These are phyloP conservation scores for Phlegmacium glaucopus DNA, from an alignment of 768 basidiomycete species.

Conservation along the genomic window DNA sequence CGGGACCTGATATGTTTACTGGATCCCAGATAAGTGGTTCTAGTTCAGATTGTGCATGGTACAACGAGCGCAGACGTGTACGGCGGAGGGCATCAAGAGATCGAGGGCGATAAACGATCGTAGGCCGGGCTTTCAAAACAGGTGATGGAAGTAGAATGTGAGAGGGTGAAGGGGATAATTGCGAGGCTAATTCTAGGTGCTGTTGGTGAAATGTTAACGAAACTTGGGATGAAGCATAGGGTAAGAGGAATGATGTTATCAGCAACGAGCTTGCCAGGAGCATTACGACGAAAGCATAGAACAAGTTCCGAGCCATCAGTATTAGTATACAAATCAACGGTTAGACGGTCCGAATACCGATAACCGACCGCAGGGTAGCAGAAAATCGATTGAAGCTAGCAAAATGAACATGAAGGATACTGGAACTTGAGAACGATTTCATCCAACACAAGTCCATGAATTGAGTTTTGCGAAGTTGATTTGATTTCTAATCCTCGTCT, in stretches of 20 bases:
- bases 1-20: slow-evolving; percentile 65
- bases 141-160: slow-evolving; percentile 10
- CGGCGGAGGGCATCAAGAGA: slow-evolving; percentile 47
- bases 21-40: slow-evolving; percentile 66
- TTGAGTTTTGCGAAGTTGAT: neutral
- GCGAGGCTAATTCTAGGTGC: neutral
- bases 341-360: neutral
- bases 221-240: slow-evolving; percentile 13
- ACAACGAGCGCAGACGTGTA: slow-evolving; percentile 51
- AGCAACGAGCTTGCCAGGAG: slow-evolving; percentile 17
- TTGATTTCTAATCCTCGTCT: slow-evolving; percentile 46
- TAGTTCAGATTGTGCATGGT: slow-evolving; percentile 36
- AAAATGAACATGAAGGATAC: no score
- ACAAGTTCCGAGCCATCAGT: no score
- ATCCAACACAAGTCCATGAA: neutral
- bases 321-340: slow-evolving; percentile 3
- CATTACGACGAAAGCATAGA: slow-evolving; percentile 2
- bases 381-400: neutral
- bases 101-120: slow-evolving; percentile 58
- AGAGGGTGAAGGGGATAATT: slow-evolving; percentile 14
- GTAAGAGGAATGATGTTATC: slow-evolving; percentile 14
- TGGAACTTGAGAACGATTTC: neutral
- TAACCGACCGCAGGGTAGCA: no score
- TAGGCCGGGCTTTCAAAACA: slow-evolving; percentile 45
- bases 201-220: slow-evolving; percentile 19